phyloP scores from a whole-genome alignment of 768 basidiomycete species.

The Russula virescens region DNA sequence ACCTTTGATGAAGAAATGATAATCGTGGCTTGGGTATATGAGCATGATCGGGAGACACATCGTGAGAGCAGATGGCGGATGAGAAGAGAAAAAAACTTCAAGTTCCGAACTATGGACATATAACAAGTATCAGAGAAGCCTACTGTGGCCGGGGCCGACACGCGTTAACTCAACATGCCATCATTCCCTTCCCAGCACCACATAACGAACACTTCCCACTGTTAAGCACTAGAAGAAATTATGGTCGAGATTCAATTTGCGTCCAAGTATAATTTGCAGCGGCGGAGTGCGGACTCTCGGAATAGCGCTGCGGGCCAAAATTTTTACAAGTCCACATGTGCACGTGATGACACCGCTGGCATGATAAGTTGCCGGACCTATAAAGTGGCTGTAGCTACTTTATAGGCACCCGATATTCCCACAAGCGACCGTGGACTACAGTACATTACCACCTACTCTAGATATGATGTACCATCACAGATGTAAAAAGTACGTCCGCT shows the following conservation, averaged over 20 bases:
- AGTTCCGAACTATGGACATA: no score
- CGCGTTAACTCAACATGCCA: no score
- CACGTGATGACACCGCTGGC: not conserved
- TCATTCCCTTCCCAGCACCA: no score
- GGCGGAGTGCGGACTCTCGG: not conserved
- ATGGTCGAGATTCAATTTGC: not conserved
- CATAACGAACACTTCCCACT: not conserved
- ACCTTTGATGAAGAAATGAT: not conserved
- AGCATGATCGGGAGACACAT: not conserved
- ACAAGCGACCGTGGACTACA: no score
- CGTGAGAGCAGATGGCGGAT: not conserved
- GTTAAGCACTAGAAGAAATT: not conserved
- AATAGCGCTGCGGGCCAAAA: not conserved
- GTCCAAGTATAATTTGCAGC: not conserved
- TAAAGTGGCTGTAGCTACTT: no score
- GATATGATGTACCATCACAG: no score
- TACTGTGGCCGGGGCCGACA: no score
- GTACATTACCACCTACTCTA: no score
- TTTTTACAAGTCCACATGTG: not conserved
- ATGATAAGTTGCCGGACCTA: no score
- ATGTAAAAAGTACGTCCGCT: no score
- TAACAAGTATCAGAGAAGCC: no score
- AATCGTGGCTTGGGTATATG: not conserved
- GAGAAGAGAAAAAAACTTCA: not conserved
- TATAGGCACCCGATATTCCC: no score